A percentile compares a stretch with the other conserved stretches of the same genome.
phyloP scores from a whole-genome alignment of 352 stramenopile genomes.

The Globisporangium recalcitrans region DNA sequence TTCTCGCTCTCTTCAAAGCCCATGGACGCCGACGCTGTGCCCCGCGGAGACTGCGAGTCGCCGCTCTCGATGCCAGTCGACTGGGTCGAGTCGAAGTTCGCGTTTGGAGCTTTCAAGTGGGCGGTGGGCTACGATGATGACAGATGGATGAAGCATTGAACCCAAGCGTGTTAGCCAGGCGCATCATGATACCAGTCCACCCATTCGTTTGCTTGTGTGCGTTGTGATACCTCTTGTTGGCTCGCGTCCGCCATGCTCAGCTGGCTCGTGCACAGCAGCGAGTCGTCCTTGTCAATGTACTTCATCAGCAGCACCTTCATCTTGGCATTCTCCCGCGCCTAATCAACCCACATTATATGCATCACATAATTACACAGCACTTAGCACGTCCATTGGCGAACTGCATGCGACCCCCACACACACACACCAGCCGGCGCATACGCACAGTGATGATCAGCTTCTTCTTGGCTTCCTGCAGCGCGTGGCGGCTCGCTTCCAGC shows the following conservation, averaged over 20 bases:
- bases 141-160: too few species aligned
- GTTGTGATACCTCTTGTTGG: constrained; percentile 20
- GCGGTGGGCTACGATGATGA: neutral
- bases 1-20: constrained; percentile 46
- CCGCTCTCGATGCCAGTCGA: constrained; percentile 16
- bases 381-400: neutral
- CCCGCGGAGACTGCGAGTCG: constrained; percentile 38
- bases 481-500: constrained; percentile 35
- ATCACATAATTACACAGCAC: neutral
- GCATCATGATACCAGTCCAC: neutral
- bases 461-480: constrained; percentile 51
- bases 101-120: neutral
- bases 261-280: constrained; percentile 69
- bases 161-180: neutral
- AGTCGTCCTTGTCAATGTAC: constrained; percentile 85
- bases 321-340: constrained; percentile 82
- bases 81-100: constrained; percentile 8
- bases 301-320: constrained; percentile 85
- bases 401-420: neutral
- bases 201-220: neutral
- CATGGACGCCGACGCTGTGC: constrained; percentile 22
- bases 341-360: neutral
- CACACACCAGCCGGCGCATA: neutral
- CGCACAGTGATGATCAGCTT: constrained; percentile 63
- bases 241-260: constrained; percentile 37